Conservation (phyloP, 2,329 filamentous ascomycete genomes). For the Talaromyces sp. region DNA sequence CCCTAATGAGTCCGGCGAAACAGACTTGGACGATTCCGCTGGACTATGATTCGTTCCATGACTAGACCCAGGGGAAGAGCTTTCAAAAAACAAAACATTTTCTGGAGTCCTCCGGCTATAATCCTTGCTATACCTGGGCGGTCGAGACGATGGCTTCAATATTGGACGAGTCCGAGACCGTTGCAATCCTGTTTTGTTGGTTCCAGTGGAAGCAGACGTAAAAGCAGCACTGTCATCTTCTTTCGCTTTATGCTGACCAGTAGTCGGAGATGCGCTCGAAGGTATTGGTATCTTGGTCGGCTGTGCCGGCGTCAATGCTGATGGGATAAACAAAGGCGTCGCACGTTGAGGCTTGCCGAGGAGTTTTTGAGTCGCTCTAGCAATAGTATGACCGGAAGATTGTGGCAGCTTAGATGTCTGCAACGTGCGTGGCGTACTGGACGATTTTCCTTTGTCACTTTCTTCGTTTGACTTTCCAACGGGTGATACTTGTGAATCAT, state of each 20-base stretch:
- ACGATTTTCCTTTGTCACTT: slow-evolving; percentile 19
- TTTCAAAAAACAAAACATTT: slow-evolving; percentile 13
- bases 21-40: background rate
- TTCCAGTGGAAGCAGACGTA: slow-evolving; percentile 43
- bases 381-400: background rate
- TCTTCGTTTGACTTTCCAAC: slow-evolving; percentile 26
- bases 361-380: background rate
- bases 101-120: slow-evolving; percentile 1
- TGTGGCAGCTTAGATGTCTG: slow-evolving; percentile 10
- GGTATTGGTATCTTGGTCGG: slow-evolving; percentile 17
- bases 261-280: slow-evolving; percentile 24
- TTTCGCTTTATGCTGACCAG: slow-evolving; percentile 21
- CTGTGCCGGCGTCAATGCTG: slow-evolving; percentile 10
- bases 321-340: slow-evolving; percentile 3
- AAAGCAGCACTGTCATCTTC: slow-evolving; percentile 34
- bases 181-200: slow-evolving; percentile 23
- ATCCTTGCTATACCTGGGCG: background rate
- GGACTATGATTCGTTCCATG: background rate
- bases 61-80: background rate
- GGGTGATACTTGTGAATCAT: slow-evolving; percentile 25
- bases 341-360: background rate
- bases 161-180: slow-evolving; percentile 2
- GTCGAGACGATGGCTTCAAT: background rate
- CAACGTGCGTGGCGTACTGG: background rate
- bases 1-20: slow-evolving; percentile 11